Evolutionary conservation across 1,284 basidiomycete species (phyloP).

Genomic region (Fomitopsis betulina): DNA sequence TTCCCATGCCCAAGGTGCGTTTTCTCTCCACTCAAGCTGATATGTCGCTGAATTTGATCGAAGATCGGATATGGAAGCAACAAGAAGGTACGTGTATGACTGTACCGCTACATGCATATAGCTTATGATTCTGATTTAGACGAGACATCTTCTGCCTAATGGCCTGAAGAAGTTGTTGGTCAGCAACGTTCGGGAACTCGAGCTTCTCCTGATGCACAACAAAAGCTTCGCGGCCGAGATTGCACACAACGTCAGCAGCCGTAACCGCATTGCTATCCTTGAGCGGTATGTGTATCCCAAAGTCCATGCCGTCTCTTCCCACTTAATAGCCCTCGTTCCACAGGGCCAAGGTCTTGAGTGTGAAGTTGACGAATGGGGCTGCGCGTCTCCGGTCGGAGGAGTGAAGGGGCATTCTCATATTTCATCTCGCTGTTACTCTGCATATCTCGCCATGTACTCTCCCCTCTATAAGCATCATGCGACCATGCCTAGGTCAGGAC

Average conservation of each 20-base stretch:
- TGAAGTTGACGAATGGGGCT: conserved; percentile 94
- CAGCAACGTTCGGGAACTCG: conserved; percentile 87
- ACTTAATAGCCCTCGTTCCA: background rate
- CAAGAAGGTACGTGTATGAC: conserved; percentile 48
- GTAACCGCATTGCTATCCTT: conserved; percentile 92
- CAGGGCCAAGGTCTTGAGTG: conserved; percentile 85
- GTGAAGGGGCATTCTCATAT: conserved; percentile 43
- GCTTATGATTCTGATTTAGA: conserved; percentile 37
- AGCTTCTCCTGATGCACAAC: conserved; percentile 97
- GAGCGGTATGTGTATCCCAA: conserved; percentile 57
- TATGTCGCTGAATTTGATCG: conserved; percentile 1
- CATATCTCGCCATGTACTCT: conserved; percentile 34
- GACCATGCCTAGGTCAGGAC: conserved; percentile 30
- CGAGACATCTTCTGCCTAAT: conserved; percentile 90
- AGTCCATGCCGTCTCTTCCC: background rate
- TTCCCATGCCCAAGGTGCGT: conserved; percentile 89
- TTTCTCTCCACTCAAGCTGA: background rate
- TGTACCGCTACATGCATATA: background rate
- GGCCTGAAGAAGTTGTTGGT: conserved; percentile 94
- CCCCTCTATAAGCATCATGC: conserved; percentile 36
- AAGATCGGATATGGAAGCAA: conserved; percentile 84
- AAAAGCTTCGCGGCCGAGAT: conserved; percentile 95
- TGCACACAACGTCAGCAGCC: conserved; percentile 95
- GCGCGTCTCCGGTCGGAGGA: conserved; percentile 98
- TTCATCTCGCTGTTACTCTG: conserved; percentile 21